Evolutionary conservation across 2,329 filamentous ascomycete species (phyloP), one percentile per base, ranked within the genome.

Genomic region (Trichoderma sp.): DNA sequence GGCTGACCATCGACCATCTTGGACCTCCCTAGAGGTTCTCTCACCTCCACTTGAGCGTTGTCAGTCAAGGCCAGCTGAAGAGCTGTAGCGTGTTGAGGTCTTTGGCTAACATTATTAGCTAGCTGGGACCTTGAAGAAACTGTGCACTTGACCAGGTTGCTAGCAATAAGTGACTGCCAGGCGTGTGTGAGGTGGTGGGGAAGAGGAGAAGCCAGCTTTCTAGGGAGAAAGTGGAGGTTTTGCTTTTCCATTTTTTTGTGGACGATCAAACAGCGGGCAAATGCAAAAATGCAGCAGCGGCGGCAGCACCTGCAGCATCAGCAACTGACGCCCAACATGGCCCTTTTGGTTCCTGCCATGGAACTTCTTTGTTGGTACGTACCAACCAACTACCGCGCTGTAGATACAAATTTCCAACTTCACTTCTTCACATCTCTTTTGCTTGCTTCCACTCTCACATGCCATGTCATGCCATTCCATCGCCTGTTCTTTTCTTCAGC

Each of bases 201-300:
- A 45, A 21, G 59, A 62, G 38, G 41, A 73, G 59, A 38, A 53
- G 45, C n/a, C 41, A 45, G 41, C 41, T n/a, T n/a, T 45, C 16
- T 45, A 45, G 41, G 38, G 41, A 45, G 41, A 45, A 45, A 45
- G 62, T 64, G 56, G 68, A 62, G 56, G 21, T 27, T 63, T 71
- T 50, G 11, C 24, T 21, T 62, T 31, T 11, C 16, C 5, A n/a
- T 45, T 62, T 63, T 68, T 56, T 24, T 59, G 66, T 27, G 62
- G 71, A 56, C 71, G 71, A 73, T 73, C 71, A 73, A 73, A 73
- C 60, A 65, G 60, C 60, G 67, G 45, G 45, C 29, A 73, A 29
- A 27, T 56, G 56, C 66, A 60, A 41, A 21, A 21, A 33, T 24
- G 68, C 59, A 63, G 56, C 31, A 24, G 21, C n/a, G 66, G 38